These are phyloP conservation scores for Neurospora sp. DNA, from an alignment of 495 filamentous ascomycete genomes.

Conservation along the genomic window DNA sequence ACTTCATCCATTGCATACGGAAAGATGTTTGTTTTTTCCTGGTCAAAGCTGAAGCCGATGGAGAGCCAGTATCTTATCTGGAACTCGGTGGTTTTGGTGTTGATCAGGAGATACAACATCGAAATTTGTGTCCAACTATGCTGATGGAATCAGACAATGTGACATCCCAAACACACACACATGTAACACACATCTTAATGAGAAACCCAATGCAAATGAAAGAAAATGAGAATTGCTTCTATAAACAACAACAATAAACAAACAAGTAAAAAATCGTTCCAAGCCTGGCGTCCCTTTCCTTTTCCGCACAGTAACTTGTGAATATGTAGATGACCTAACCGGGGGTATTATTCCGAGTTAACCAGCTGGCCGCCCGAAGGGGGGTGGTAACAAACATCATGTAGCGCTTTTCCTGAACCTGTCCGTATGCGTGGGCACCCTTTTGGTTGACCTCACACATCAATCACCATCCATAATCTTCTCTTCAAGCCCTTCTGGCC, in stretches of 20 bases:
- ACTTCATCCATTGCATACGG: background rate
- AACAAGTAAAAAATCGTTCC: background rate
- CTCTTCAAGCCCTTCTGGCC: background rate
- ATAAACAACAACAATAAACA: background rate
- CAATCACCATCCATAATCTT: background rate
- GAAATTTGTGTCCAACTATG: background rate
- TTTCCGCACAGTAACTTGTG: background rate
- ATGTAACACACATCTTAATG: background rate
- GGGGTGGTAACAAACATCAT: background rate
- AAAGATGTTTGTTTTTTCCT: background rate
- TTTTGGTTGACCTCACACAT: background rate
- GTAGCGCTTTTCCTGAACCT: background rate
- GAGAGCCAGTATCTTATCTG: background rate
- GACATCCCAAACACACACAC: background rate
- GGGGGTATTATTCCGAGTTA: background rate
- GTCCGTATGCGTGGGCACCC: background rate
- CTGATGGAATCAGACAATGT: background rate
- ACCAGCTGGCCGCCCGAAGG: background rate
- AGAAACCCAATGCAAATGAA: background rate
- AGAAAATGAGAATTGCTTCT: background rate
- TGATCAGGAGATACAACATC: background rate
- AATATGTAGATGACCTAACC: background rate
- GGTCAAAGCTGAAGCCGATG: background rate
- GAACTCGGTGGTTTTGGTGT: background rate
- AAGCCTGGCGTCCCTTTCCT: background rate